phyloP scores from a whole-genome alignment of 202 grass and related monocot species.

The Elaeis oleifera region DNA sequence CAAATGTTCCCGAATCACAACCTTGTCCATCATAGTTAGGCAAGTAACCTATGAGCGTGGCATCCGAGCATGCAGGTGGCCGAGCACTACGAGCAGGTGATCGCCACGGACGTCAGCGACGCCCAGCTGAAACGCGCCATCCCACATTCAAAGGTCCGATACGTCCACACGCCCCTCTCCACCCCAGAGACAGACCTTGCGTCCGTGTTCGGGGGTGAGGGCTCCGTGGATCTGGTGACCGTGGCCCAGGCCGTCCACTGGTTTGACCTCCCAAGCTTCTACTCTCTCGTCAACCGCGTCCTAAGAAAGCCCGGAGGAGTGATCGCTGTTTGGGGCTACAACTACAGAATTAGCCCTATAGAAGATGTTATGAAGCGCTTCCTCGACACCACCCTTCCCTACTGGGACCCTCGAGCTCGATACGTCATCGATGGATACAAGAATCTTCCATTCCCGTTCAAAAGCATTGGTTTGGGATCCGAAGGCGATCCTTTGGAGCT shows the following conservation, averaged over 20 bases:
- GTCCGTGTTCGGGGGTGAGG: conserved; percentile 16
- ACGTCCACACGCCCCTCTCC: conserved; percentile 20
- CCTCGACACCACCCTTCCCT: conserved; percentile 20
- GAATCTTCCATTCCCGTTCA: conserved; percentile 37
- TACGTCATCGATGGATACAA: conserved; percentile 7
- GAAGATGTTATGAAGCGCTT: conserved; percentile 25
- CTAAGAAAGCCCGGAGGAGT: conserved; percentile 29
- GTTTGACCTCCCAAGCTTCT: conserved; percentile 41
- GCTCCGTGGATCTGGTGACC: conserved; percentile 25
- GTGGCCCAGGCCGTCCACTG: conserved; percentile 30
- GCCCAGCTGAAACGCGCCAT: conserved; percentile 20
- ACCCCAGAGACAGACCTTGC: not conserved
- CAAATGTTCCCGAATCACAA: too few species aligned
- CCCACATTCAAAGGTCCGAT: conserved; percentile 19
- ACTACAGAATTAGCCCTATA: conserved; percentile 13
- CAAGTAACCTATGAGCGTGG: too few species aligned
- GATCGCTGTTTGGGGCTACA: conserved; percentile 39
- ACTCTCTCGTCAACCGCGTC: conserved; percentile 11
- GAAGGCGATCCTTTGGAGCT: conserved; percentile 23
- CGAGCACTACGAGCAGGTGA: conserved; percentile 27
- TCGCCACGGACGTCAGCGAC: conserved; percentile 11
- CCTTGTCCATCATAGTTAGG: too few species aligned
- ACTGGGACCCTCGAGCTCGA: conserved; percentile 26
- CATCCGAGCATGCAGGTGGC: conserved; percentile 3
- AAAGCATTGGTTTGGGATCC: conserved; percentile 18